Evolutionary conservation across 306 rosid species (phyloP).

Genomic region (Inga leiocalycina): DNA sequence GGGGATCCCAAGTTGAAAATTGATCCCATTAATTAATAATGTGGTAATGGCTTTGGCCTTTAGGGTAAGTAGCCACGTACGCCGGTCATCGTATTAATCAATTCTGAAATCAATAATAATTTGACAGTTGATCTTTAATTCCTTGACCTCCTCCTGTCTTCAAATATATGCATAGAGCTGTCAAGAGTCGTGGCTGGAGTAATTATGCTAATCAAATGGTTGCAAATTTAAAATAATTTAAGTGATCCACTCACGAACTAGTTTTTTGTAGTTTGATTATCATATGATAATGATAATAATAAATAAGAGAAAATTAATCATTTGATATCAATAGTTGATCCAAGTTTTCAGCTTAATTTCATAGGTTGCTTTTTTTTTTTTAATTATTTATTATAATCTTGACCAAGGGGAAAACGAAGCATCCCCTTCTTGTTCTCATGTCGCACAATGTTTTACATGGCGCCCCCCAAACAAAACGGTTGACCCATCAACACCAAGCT

Average conservation of each 20-base stretch:
- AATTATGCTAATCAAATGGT: background rate
- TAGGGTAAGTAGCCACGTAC: background rate
- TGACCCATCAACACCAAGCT: background rate
- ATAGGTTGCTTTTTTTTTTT: too few species aligned
- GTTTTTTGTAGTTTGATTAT: background rate
- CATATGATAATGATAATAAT: background rate
- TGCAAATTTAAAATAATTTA: background rate
- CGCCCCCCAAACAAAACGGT: too few species aligned
- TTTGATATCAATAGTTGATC: background rate
- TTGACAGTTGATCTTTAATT: background rate
- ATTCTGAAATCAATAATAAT: background rate
- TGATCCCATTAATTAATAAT: background rate
- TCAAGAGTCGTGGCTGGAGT: background rate
- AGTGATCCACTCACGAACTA: background rate
- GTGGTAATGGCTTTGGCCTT: background rate
- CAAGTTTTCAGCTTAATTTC: background rate
- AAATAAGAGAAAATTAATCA: background rate
- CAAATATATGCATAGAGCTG: background rate
- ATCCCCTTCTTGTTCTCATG: too few species aligned
- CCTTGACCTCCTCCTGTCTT: background rate
- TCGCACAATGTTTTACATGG: too few species aligned
- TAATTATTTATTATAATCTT: background rate
- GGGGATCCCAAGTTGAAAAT: background rate
- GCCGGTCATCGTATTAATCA: background rate
- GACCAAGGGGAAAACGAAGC: background rate